Evolutionary conservation across 2,329 filamentous ascomycete genomes (phyloP).

Genomic region (Aspergillus aculeatus): DNA sequence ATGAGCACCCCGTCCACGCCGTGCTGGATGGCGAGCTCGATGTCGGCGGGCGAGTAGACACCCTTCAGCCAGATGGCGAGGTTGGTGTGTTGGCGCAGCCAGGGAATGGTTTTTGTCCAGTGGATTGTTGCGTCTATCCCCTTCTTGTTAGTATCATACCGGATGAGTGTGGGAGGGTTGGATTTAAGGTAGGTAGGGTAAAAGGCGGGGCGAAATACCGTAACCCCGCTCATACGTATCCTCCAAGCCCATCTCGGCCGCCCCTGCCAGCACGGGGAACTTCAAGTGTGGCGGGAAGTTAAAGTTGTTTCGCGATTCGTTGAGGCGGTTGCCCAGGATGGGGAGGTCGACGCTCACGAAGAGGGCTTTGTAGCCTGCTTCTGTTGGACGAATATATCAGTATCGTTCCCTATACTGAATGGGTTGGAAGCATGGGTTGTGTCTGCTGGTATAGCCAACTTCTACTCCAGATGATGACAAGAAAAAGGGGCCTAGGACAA

Average conservation of each 20-base stretch:
- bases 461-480: too few relatives aligned
- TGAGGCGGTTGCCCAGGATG: constrained; percentile 50
- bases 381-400: constrained; percentile 13
- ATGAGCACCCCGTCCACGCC: constrained; percentile 32
- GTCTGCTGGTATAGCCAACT: too few relatives aligned
- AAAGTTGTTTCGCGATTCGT: constrained; percentile 54
- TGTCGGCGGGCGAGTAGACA: constrained; percentile 28
- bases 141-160: constrained; percentile 18
- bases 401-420: too few relatives aligned
- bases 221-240: background rate
- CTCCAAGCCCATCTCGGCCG: too few relatives aligned
- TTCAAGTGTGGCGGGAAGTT: constrained; percentile 41
- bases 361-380: constrained; percentile 51
- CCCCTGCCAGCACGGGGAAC: constrained; percentile 39
- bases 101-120: constrained; percentile 50
- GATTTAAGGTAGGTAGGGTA: too few relatives aligned
- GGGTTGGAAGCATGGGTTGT: too few relatives aligned
- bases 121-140: constrained; percentile 34
- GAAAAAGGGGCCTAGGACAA: too few relatives aligned
- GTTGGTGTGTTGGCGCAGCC: constrained; percentile 46
- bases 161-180: constrained; percentile 12
- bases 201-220: background rate
- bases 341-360: constrained; percentile 55
- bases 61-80: constrained; percentile 37
- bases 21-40: constrained; percentile 30